Percentiles rank a stretch among this genome's conserved stretches.
phyloP scores from a whole-genome alignment of 164 flowering plant species.

The Dillenia turbinata region DNA sequence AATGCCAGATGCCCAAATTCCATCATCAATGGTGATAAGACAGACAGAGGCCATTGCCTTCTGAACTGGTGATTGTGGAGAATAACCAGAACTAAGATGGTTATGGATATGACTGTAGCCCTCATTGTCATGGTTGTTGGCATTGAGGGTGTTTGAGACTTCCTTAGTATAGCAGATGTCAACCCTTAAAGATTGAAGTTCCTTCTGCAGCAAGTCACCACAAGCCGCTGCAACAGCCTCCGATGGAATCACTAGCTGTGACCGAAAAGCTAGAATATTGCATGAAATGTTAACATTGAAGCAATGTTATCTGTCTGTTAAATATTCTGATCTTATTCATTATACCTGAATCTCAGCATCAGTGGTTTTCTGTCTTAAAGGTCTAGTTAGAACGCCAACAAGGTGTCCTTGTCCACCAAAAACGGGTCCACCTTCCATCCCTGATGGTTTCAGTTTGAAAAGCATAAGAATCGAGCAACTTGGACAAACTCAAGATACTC shows the following conservation, averaged over 20 bases:
- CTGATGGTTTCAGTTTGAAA: constrained; percentile 30
- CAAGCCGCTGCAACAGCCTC: constrained; percentile 70
- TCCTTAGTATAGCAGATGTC: constrained; percentile 10
- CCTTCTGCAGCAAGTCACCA: constrained; percentile 40
- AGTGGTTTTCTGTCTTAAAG: constrained; percentile 62
- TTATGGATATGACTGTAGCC: constrained; percentile 5
- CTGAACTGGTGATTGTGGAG: constrained; percentile 36
- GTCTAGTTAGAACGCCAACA: constrained; percentile 72
- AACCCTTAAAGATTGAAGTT: constrained; percentile 18
- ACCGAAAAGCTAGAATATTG: constrained; percentile 32
- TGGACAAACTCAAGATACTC: constrained; percentile 2
- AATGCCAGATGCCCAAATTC: constrained; percentile 95
- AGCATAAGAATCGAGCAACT: constrained; percentile 12
- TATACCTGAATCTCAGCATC: constrained; percentile 94
- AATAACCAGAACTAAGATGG: constrained; percentile 9
- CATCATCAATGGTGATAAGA: constrained; percentile 70
- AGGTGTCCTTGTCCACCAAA: constrained; percentile 49
- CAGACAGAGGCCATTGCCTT: constrained; percentile 69
- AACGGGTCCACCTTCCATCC: constrained; percentile 97
- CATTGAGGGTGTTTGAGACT: constrained; percentile 20
- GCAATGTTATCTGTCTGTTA: not conserved
- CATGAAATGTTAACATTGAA: constrained; percentile 20
- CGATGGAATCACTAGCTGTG: constrained; percentile 96
- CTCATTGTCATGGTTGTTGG: constrained; percentile 7
- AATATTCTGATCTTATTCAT: not conserved